Evolutionary conservation across 352 stramenopile species (phyloP).

Genomic region (Phytophthora ohioensis): DNA sequence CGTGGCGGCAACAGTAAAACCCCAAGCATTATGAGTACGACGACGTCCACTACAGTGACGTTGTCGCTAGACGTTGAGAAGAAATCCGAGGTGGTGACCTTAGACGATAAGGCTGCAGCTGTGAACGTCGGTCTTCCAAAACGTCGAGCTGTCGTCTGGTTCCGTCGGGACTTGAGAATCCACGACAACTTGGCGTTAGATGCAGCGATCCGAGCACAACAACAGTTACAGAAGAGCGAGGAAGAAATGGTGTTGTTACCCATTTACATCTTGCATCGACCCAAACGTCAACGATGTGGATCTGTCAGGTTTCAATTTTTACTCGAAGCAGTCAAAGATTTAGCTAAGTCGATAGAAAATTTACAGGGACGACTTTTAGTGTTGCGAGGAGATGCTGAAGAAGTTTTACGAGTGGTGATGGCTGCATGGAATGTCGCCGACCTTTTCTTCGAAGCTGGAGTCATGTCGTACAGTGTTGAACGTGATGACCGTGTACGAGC

Average conservation of each 20-base stretch:
- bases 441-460: constrained; percentile 72
- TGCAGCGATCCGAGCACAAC: constrained; percentile 54
- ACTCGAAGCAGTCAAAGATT: constrained; percentile 90
- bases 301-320: constrained; percentile 91
- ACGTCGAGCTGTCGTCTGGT: constrained; percentile 87
- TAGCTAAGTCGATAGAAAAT: constrained; percentile 49
- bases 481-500: constrained; percentile 54
- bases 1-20: constrained; percentile 23
- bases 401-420: constrained; percentile 62
- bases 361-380: constrained; percentile 59
- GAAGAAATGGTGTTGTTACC: constrained; percentile 57
- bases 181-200: constrained; percentile 96
- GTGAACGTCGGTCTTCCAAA: constrained; percentile 17
- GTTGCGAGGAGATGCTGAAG: constrained; percentile 62
- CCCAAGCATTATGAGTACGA: not conserved
- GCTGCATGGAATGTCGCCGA: constrained; percentile 72
- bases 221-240: constrained; percentile 13
- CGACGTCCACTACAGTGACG: not conserved
- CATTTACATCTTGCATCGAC: constrained; percentile 90
- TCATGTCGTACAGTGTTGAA: constrained; percentile 56
- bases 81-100: not conserved
- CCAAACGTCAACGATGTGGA: constrained; percentile 73
- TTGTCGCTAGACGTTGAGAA: not conserved
- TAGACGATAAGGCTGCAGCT: not conserved
- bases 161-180: constrained; percentile 94